phyloP scores from a whole-genome alignment of 2,329 filamentous ascomycete genomes.

The Colletotrichum sp. region DNA sequence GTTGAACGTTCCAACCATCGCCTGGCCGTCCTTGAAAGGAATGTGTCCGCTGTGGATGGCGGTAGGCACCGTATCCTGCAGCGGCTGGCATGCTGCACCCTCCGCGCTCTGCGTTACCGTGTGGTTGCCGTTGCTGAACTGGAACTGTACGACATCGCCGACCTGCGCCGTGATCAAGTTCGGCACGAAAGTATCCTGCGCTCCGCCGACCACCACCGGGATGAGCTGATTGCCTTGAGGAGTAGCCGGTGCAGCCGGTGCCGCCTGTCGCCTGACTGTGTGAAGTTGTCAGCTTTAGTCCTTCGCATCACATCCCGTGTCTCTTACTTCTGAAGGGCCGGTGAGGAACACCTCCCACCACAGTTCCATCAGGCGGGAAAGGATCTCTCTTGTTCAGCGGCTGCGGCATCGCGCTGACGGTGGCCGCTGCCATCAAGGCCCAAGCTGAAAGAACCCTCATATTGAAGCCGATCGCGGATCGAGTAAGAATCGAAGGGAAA shows the following conservation, averaged over 20 bases:
- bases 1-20: slow-evolving; percentile 49
- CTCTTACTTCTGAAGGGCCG: slow-evolving; percentile 8
- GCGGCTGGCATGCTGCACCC: slow-evolving; percentile 39
- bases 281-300: neutral
- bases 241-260: neutral
- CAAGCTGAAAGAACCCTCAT: slow-evolving; percentile 13
- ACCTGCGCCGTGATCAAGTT: slow-evolving; percentile 37
- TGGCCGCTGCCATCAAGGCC: neutral
- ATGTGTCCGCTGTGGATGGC: slow-evolving; percentile 47
- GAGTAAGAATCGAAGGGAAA: neutral
- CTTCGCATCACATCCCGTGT: too few species aligned
- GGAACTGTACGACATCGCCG: slow-evolving; percentile 46
- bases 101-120: slow-evolving; percentile 46
- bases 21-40: slow-evolving; percentile 38
- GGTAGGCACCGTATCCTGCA: slow-evolving; percentile 34
- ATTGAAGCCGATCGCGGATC: neutral
- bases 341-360: slow-evolving; percentile 3
- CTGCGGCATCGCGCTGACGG: slow-evolving; percentile 14
- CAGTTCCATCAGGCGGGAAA: slow-evolving; percentile 10
- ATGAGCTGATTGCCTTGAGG: slow-evolving; percentile 22
- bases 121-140: slow-evolving; percentile 48
- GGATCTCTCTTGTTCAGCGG: slow-evolving; percentile 2
- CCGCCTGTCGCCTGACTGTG: slow-evolving; percentile 12
- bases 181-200: slow-evolving; percentile 41
- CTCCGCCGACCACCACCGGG: slow-evolving; percentile 41